Evolutionary conservation across 2,329 filamentous ascomycete species (phyloP), one percentile per base, ranked within the genome.

Genomic region (Fusarium solani-melongenae): DNA sequence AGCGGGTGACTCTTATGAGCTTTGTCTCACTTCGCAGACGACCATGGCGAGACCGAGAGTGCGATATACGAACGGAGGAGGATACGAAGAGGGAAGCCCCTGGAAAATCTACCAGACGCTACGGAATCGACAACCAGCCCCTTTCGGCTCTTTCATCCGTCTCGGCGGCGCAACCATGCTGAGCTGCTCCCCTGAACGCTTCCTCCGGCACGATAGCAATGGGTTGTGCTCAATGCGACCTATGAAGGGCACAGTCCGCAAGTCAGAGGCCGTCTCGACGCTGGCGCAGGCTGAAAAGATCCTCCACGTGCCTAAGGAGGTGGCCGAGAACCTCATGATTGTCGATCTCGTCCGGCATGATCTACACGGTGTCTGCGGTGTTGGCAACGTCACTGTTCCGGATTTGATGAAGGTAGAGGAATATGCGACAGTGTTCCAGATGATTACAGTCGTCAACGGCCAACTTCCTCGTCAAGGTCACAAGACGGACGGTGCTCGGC

Each of bases 251-350:
- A 98, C 96, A 0, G 94, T 98, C n/a, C 92, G 92, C 76, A 97
- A 97, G 77, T 89, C 88, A 0, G 84, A 87, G 1, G 86, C 86
- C 2, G 90, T 88, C 0, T 80, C 92, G 39, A 96, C 92, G 0
- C 86, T 93, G n/a, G 88, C 87, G 6, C 88, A 93, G 77, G 95
- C 96, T 1, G 90, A 92, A 69, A 84, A 85, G 31, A 89, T 97
- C 41, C 88, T 98, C 15, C 90, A 92, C 66, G 89, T 94, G 0
- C 92, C 93, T 24, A 98, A 98, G 81, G 96, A 98, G 82, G 92
- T 94, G 77, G 96, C 96, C 0, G 96, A 98, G 84, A 98, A 98
- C 79, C 88, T 98, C 27, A 98, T 98, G 96, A 98, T 98, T 77
- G 95, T 98, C 3, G 96, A 98, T 81, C 87, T 98, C 1, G 96